Evolutionary conservation across 495 filamentous ascomycete species (phyloP).

Genomic region (Aspergillus steynii): DNA sequence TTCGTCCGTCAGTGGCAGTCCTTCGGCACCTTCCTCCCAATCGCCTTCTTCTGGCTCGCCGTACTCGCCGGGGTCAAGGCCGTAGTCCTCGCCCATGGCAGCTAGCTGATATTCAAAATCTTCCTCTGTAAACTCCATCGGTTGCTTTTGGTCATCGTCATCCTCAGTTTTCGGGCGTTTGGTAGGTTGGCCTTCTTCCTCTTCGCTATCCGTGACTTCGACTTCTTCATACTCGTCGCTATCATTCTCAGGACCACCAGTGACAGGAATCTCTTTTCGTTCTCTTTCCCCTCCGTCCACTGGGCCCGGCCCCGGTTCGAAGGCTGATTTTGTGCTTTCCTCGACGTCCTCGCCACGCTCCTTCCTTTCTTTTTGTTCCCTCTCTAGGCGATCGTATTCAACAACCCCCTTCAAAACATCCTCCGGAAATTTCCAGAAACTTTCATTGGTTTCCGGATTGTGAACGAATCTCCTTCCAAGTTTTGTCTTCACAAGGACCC

Average conservation of each 20-base stretch:
- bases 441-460: conserved; percentile 78
- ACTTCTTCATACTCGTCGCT: conserved; percentile 84
- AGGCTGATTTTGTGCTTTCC: conserved; percentile 22
- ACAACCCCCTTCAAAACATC: conserved; percentile 79
- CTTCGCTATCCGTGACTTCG: conserved; percentile 75
- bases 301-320: conserved; percentile 1
- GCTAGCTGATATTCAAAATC: conserved; percentile 92
- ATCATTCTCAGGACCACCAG: conserved; percentile 30
- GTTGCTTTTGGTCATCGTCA: conserved; percentile 50
- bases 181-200: conserved; percentile 51
- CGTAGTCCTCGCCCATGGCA: conserved; percentile 80
- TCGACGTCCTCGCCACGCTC: conserved; percentile 40
- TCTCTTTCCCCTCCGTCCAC: conserved; percentile 6
- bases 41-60: conserved; percentile 64
- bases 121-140: conserved; percentile 89
- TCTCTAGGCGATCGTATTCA: conserved; percentile 62
- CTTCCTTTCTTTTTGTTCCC: conserved; percentile 48
- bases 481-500: conserved; percentile 90
- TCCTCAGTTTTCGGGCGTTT: conserved; percentile 71
- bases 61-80: conserved; percentile 68
- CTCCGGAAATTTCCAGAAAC: conserved; percentile 88
- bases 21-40: conserved; percentile 71
- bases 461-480: conserved; percentile 84
- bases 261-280: conserved; percentile 10
- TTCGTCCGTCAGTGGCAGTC: conserved; percentile 62